Percentiles rank a stretch among this genome's conserved stretches.
phyloP scores from a whole-genome alignment of 169 alveolate genomes.

The Eimeria falciformis region DNA sequence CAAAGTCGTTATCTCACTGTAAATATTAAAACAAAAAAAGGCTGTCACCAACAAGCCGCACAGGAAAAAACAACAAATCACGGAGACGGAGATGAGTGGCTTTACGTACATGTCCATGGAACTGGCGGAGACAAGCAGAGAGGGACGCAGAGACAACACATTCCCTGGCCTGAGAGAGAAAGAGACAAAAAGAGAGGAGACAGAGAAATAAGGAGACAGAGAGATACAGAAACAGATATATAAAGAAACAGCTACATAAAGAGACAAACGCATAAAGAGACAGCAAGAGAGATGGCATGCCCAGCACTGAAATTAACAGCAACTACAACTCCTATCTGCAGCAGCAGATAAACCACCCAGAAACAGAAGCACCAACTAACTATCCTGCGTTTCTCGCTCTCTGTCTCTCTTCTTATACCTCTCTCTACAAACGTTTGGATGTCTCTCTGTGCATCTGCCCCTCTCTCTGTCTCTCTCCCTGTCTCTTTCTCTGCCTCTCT shows the following conservation, averaged over 20 bases:
- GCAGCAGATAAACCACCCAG: no score
- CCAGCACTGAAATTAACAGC: no score
- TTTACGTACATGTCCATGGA: constrained; percentile 28
- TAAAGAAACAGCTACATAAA: not conserved
- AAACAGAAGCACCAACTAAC: no score
- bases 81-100: constrained; percentile 73
- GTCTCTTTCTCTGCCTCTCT: not conserved
- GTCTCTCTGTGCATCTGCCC: no score
- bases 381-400: no score
- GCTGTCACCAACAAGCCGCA: constrained; percentile 69
- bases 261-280: no score
- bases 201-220: not conserved
- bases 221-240: not conserved
- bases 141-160: constrained; percentile 14
- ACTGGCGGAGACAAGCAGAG: not conserved
- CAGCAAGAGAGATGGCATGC: no score
- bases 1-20: constrained; percentile 41
- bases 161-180: not conserved
- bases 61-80: constrained; percentile 76
- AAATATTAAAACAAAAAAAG: constrained; percentile 61
- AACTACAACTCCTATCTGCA: no score
- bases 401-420: no score
- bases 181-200: no score
- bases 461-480: no score
- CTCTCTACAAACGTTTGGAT: no score